Evolutionary conservation across 345 rosid species (phyloP).

Genomic region (Ceriops decandra): DNA sequence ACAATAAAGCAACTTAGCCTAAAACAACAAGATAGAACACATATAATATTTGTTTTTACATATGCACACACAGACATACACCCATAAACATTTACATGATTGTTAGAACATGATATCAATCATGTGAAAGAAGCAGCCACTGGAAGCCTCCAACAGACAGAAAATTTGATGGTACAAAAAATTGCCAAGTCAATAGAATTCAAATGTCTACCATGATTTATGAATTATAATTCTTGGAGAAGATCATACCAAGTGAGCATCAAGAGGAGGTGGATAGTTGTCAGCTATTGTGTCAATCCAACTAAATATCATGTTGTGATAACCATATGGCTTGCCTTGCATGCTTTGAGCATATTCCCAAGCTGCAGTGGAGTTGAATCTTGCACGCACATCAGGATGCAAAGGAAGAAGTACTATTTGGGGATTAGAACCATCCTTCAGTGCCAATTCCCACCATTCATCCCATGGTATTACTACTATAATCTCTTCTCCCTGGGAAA

Average conservation of each 20-base stretch:
- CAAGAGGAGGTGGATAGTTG: constrained; percentile 98
- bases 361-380: constrained; percentile 82
- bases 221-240: background rate
- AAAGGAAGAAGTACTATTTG: constrained; percentile 88
- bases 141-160: no score
- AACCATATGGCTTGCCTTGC: constrained; percentile 98
- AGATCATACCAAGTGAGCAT: constrained; percentile 91
- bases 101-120: no score
- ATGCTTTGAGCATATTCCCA: constrained; percentile 94
- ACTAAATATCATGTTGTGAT: constrained; percentile 99
- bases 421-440: constrained; percentile 87
- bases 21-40: no score
- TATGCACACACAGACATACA: no score
- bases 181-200: no score
- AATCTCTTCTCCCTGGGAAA: constrained; percentile 85
- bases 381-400: constrained; percentile 71
- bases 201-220: no score
- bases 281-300: constrained; percentile 92
- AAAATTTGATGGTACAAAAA: no score
- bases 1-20: no score
- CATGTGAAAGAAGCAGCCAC: no score
- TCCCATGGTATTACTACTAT: constrained; percentile 91
- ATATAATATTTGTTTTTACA: no score
- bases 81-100: no score
- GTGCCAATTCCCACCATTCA: constrained; percentile 90